These are phyloP conservation scores for Lentinula guzmanii DNA, from an alignment of 768 basidiomycete genomes.

Conservation along the genomic window DNA sequence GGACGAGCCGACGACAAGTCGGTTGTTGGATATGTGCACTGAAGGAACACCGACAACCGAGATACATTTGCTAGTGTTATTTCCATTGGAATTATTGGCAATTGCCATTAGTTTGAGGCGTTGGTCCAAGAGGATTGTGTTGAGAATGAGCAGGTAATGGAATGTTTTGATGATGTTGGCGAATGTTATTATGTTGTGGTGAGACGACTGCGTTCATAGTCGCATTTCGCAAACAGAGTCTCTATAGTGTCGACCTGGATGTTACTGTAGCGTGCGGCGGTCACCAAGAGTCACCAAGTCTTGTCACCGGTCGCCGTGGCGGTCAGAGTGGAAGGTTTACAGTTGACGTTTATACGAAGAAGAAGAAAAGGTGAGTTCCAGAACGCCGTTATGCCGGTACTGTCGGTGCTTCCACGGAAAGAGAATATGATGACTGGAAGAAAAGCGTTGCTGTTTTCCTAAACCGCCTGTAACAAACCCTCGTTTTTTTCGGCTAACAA, in stretches of 20 bases:
- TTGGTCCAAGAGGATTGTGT: background rate
- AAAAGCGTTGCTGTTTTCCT: background rate
- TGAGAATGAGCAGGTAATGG: background rate
- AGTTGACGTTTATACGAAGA: background rate
- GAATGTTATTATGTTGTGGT: conserved; percentile 15
- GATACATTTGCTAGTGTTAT: conserved; percentile 43
- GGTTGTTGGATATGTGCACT: conserved; percentile 63
- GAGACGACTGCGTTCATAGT: conserved; percentile 7
- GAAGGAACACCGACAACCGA: conserved; percentile 71
- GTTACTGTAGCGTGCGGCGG: background rate
- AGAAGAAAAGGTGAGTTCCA: background rate
- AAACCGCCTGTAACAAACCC: background rate
- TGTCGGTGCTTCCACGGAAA: background rate
- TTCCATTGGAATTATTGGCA: conserved; percentile 21
- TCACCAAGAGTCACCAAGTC: background rate
- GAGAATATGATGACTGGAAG: background rate
- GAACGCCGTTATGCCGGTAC: background rate
- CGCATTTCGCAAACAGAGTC: background rate
- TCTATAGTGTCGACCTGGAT: background rate
- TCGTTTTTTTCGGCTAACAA: background rate
- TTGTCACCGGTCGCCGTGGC: background rate
- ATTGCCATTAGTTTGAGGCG: conserved; percentile 13
- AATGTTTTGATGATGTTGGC: conserved; percentile 18
- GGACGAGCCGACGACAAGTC: conserved; percentile 67
- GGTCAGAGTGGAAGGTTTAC: background rate